phyloP scores from a whole-genome alignment of 306 rosid genomes.

The Quercus wislizeni region DNA sequence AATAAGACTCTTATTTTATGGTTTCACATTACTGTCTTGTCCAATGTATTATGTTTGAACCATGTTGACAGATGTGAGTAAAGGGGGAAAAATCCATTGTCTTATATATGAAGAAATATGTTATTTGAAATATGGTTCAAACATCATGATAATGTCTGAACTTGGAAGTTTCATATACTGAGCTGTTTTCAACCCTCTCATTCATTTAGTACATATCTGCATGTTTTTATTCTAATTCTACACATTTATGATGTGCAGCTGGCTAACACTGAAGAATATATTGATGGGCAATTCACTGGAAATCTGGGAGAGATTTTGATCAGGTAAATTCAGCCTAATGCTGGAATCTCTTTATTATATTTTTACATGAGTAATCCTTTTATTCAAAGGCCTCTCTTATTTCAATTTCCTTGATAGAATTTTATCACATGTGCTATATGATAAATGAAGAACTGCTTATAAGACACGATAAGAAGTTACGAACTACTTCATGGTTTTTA shows the following conservation, averaged over 20 bases:
- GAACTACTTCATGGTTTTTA: no score
- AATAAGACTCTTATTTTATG: neutral
- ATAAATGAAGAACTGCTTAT: neutral
- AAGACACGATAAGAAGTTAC: neutral
- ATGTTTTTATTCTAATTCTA: neutral
- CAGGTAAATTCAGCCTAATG: slow-evolving; percentile 27
- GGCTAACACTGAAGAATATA: slow-evolving; percentile 56
- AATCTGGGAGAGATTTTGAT: slow-evolving; percentile 58
- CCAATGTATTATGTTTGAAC: neutral
- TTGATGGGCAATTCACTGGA: slow-evolving; percentile 54
- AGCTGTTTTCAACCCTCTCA: neutral
- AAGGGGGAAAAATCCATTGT: neutral
- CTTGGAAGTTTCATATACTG: neutral
- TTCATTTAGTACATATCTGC: neutral
- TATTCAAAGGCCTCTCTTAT: neutral
- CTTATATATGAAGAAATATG: neutral
- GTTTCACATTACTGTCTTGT: neutral
- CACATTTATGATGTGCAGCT: slow-evolving; percentile 21
- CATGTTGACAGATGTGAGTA: neutral
- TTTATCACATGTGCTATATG: neutral
- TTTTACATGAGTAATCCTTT: neutral
- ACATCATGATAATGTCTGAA: neutral
- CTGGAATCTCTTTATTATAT: neutral
- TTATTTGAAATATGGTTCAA: neutral
- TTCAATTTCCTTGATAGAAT: neutral